Base-by-base conservation (phyloP, 371 early-diverging fungal genomes). In the Mortierella sp. region DNA sequence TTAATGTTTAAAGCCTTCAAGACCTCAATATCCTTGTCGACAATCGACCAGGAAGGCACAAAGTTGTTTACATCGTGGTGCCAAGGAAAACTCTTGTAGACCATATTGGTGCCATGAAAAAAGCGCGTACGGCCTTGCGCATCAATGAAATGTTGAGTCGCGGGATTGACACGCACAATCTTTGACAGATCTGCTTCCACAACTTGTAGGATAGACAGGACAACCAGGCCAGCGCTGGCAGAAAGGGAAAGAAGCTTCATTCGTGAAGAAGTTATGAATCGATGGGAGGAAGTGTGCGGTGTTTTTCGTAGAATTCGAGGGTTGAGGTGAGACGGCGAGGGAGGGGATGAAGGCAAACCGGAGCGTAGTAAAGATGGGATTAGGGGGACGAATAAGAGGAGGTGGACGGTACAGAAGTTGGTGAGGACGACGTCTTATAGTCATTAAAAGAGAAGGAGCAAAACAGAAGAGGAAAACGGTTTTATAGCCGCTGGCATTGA, bases 101-200 rank as follows among this genome's bases (percentile, higher is more conserved):
- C 80, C 37, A 80, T 79, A 34, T 82, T 82, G 26, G 82, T 82
- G 7, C 82, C 82, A 32, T 82, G 82, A 62, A 82, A 82, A 61
- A 75, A 82, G 5, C 82, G 80, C 11, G 67, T 55, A 11, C 80
- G 79, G 30, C 80, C 80, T 39, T 68, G 46, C 4, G 53, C 65
- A 52, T 82, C 82, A 28, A 75, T 72, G 9, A 80, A 76, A 15
- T 75, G 79, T 15, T 82, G 60, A 0, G 70, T 72, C 14, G 41
- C 21, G 34, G 70, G 80, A 39, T 82, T 61, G 31, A 82, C 80
- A 6, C 69, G 65, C 0, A 70, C 66, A 52, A 82, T 79, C 56
- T 76, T 79, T 50, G 80, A 64, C 26, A 82, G 39, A 15, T 80
- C 78, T 0, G 70, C 73, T 19, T 62, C 50, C 19, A 28, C 64